Evolutionary conservation across 179 eudicot species (phyloP).

Genomic region (Sideroxylon spinosum): DNA sequence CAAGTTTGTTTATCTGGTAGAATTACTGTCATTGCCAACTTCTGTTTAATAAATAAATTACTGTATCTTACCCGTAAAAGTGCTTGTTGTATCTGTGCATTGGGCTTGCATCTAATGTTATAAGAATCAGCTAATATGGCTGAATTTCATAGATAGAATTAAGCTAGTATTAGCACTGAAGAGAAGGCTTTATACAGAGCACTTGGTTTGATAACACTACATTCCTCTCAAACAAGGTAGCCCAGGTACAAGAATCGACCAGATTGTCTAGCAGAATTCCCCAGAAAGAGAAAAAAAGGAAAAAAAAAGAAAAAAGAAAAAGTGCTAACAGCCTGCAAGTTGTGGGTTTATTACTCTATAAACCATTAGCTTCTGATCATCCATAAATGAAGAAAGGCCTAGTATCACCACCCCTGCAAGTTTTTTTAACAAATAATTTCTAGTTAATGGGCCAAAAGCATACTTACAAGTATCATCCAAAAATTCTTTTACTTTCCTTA

Average conservation of each 20-base stretch:
- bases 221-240: constrained; percentile 3
- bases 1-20: background rate
- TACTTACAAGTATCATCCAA: background rate
- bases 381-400: background rate
- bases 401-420: constrained; percentile 12
- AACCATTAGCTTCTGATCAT: background rate
- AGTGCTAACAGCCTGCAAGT: background rate
- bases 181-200: too few species aligned
- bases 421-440: background rate
- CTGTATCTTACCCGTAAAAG: too few species aligned
- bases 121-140: too few species aligned
- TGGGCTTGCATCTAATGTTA: too few species aligned
- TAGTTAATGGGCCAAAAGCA: background rate
- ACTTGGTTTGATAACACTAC: too few species aligned
- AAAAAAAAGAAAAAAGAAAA: background rate
- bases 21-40: too few species aligned
- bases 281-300: background rate
- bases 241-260: background rate
- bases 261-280: background rate
- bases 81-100: too few species aligned
- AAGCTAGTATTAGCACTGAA: too few species aligned
- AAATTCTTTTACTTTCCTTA: too few species aligned
- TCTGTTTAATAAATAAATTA: too few species aligned
- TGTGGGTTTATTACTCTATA: background rate
- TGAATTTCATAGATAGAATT: too few species aligned